Base-by-base conservation (phyloP, 129 eudicot species). In the Helichrysum umbraculigerum region DNA sequence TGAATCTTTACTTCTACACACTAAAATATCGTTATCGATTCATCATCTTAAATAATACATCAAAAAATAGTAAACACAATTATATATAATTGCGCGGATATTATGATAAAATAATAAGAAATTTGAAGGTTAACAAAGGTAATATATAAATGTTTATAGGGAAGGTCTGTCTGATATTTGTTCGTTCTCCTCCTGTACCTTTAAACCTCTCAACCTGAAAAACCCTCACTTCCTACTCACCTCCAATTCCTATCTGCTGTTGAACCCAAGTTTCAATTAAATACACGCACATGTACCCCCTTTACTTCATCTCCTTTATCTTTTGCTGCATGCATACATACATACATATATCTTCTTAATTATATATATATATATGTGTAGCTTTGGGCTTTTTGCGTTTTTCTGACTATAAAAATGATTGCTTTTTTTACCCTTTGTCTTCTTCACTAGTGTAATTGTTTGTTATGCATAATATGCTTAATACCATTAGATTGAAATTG, bases 381-480 rank as follows among this genome's bases (percentile, higher is more conserved):
- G 19, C 14, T 51, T 8, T 30, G 4, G 16, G 33, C 32, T 8
- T 32, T 5, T 54, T 56, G 9, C 15, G 4, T 0, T 5, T 29
- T 11, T 0, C 0, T 9, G 5, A 19, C 1, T 51, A 1, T 7
- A 1, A 5, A 32, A 72, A 16, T 71, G 11, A n/a, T 30, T 14
- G 6, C 19, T 70, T 70, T 70, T 70, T 28, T 16, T 44, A 29
- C n/a, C 22, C 32, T 39, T 39, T 7, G 16, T 67, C n/a, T 39
- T 19, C 8, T 42, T 69, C 41, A 35, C 42, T 42, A 11, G 17
- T 42, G 37, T 22, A 20, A 37, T 63, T 42, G 12, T 9, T 12
- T 30, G 3, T 78, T 60, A 78, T 60, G 64, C 51, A 25, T 69
- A 39, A 25, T 69, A 39, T 70, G 76, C 30, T 70, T 78, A 19